Base-by-base conservation (phyloP, 768 basidiomycete species). In the Exsudoporus frostii region DNA sequence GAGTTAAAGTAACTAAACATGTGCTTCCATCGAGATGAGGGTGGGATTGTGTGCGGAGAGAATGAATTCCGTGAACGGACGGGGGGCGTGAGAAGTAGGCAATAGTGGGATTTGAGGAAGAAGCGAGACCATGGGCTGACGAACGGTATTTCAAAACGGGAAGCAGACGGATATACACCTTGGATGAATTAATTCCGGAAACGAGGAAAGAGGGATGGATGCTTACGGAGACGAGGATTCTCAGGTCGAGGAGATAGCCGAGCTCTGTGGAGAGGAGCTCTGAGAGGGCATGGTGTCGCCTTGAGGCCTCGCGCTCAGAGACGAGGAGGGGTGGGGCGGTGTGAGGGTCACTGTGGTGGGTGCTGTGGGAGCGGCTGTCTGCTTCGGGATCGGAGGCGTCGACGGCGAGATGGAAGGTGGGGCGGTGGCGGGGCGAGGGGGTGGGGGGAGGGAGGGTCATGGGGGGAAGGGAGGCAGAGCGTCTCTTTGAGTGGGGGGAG, bases 201-300 rank as follows among this genome's bases (percentile, higher is more conserved):
- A 48, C 1, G 47, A 41, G 15, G 10, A 49, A 33, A 44, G 51
- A 45, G 48, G 54, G 54, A 14, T 42, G n/a, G 1, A 30, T n/a
- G 71, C 79, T 55, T 66, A 92, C 92, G 57, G 79, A 78, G 51
- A 92, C 88, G 40, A 98, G 77, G 9, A 80, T 80, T 55, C 84
- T 81, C 62, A 98, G 71, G 70, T 95, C 92, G 47, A 77, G 67
- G 9, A 93, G 77, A 67, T 98, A 98, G 7, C 83, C 83, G 19
- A 83, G 74, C 74, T 98, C 96, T 1, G 93, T 95, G 52, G 81
- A 76, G 24, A 98, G 77, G 37, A 98, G 74, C 71, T 98, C 96
- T 58, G 83, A 77, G 45, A 98, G 79, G 7, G 92, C 88, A 62
- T 97, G 86, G 57, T 80, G 86, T 50, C 74, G 78, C 45, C 83